Base-by-base conservation (phyloP, 2,329 filamentous ascomycete genomes). In the Trichoderma simmonsii region DNA sequence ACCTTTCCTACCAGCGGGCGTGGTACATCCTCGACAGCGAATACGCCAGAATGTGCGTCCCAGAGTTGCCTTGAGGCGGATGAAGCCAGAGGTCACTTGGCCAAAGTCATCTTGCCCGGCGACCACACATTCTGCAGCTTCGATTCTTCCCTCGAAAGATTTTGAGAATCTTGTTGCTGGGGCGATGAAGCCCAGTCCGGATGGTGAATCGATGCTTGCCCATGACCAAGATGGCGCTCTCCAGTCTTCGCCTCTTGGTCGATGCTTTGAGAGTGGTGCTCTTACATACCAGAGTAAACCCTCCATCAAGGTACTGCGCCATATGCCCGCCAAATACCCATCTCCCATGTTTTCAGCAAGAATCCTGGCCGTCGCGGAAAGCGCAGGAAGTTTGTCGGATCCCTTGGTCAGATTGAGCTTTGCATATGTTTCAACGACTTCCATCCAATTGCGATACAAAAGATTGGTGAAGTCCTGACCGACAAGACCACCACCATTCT, bases 331-430 rank as follows among this genome's bases (percentile, higher is more conserved):
- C 11, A 51, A 12, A 21, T 51, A 51, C 9, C 48, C 48, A 51
- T 24, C 48, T 11, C 48, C 48, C 48, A 51, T 51, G 48, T 51
- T 51, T 14, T 51, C 48, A 51, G 48, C 48, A 51, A 51, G 48
- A 11, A 51, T 51, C 4, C 48, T 51, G 2, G 48, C 48, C n/a
- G 48, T 64, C 6, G 61, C 61, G 43, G 61, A 64, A 5, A 64
- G 61, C 3, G 61, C 61, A 18, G 61, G 61, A 21, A 64, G 61
- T 14, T 64, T 64, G 36, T 64, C 61, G 24, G 61, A 64, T 64
- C 61, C 61, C 61, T 64, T 64, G 61, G 61, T 64, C 34, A 64
- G 36, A 48, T 64, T 64, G 34, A 64, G 61, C 14, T 64, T 64
- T 64, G 61, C 61, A 48, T 64, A 64, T 30, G 61, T 64, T 15